Evolutionary conservation across 495 filamentous ascomycete genomes (phyloP).

Genomic region (Patellaria atrata): DNA sequence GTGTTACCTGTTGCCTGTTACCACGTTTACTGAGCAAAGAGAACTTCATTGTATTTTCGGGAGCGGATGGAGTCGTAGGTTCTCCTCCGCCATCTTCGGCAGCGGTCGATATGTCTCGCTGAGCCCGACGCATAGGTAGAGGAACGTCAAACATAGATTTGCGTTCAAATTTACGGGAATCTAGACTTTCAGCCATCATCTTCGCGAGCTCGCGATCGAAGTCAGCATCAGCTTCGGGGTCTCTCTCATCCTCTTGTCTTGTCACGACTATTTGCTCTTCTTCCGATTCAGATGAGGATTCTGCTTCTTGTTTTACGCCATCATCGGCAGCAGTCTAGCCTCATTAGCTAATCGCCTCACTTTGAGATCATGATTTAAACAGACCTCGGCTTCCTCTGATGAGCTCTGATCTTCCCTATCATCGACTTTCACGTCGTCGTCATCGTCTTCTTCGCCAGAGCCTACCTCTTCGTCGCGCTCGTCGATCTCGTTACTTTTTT

Average conservation of each 20-base stretch:
- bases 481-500: slow-evolving; percentile 43
- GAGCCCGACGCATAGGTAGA: slow-evolving; percentile 67
- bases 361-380: slow-evolving; percentile 6
- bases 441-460: slow-evolving; percentile 28
- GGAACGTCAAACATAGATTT: slow-evolving; percentile 90
- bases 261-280: slow-evolving; percentile 79
- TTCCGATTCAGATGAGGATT: slow-evolving; percentile 62
- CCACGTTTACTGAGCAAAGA: slow-evolving; percentile 91
- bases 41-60: slow-evolving; percentile 70
- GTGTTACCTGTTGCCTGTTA: slow-evolving; percentile 74
- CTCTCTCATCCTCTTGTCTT: slow-evolving; percentile 73
- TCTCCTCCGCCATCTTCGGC: slow-evolving; percentile 36
- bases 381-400: slow-evolving; percentile 44
- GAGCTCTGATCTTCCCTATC: slow-evolving; percentile 45
- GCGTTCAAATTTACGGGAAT: slow-evolving; percentile 85
- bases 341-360: too few relatives aligned
- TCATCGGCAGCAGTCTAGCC: too few relatives aligned
- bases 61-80: slow-evolving; percentile 24
- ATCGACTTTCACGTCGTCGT: slow-evolving; percentile 35
- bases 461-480: slow-evolving; percentile 39
- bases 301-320: slow-evolving; percentile 28
- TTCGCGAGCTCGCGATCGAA: slow-evolving; percentile 98
- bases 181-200: slow-evolving; percentile 95
- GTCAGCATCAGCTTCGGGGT: slow-evolving; percentile 89
- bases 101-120: slow-evolving; percentile 36